Evolutionary conservation across 75 land plant species (phyloP), one percentile per base, ranked within the genome.

Genomic region (Chamaecyparis obtusa): DNA sequence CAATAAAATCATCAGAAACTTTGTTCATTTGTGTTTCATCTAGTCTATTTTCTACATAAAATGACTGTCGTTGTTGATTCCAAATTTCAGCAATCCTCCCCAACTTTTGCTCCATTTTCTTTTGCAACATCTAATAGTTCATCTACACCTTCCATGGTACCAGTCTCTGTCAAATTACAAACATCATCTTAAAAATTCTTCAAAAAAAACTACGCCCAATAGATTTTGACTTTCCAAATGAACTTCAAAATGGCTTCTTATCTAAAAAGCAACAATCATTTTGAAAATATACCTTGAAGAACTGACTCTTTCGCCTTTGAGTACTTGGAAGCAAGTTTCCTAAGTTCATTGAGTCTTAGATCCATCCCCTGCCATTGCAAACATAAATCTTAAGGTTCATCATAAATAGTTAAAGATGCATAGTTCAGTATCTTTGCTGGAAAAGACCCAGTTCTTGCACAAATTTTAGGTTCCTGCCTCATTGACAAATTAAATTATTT

Each of bases 41-140:
- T 51, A 89, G 39, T 5, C 94, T 87, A 19, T 89, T 93, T 77
- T 92, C 84, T 56, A 92, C 56, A 79, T 85, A 89, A 74, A 94
- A 91, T 7, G 16, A 14, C 41, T 89, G 88, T 76, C 88, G 90
- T 77, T 94, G 93, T 21, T 49, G 80, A 76, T 89, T 86, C 94
- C 95, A 94, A 51, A 87, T 78, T 77, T 87, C 85, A 51, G 77
- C 79, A 74, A 37, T 36, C 67, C 54, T 92, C 91, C 48, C 92
- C 93, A 64, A 90, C 54, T 51, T 44, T 64, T 79, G 69, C 87
- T 51, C 60, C 60, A 32, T 64, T 43, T 46, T 60, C 48, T 55
- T 90, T 87, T 83, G 89, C 60, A 80, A 94, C 90, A 87, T 94
- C 92, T 82, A 93, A 86, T 86, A 93, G 86, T 76, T 92, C 87